Base-by-base conservation (phyloP, 441 rosid genomes). In the Populus hybrid region DNA sequence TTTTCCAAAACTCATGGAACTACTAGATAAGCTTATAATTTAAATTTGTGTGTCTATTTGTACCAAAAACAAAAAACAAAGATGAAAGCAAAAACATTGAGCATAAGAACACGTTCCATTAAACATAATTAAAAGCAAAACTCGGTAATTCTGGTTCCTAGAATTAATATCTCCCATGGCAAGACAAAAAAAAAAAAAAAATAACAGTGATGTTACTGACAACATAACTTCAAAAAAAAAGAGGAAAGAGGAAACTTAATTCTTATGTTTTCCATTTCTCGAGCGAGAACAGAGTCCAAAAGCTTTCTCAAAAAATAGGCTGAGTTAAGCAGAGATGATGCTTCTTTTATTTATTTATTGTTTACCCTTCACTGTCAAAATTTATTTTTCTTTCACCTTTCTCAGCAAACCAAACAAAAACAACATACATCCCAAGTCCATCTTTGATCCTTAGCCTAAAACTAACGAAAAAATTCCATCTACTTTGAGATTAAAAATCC, bases 391-490 rank as follows among this genome's bases (percentile, higher is more conserved):
- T 53, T 18, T 46, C 61, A 53, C 61, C 61, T 53, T 53, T 53
- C 61, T 53, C 61, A 6, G n/a, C 61, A 53, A 53, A 53, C 61
- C 61, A 53, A 18, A 53, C 32, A 26, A 67, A 83, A 26, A 36
- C 71, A 32, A 35, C 40, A 75, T 71, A n/a, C 34, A 63, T 12
- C 11, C 18, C 5, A 9, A 46, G 38, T 32, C 19, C 16, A 71
- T 53, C 21, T 34, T 21, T 32, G 66, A 65, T 11, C 28, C 40
- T 34, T 5, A 63, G 40, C 42, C 74, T 14, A 78, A 66, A 77
- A 69, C 70, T 10, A 46, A 82, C 66, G 77, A 30, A 38, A 67
- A 78, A 74, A 84, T 11, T 66, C 50, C 28, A 67, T 50, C 61
- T 0, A 65, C 14, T 74, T 38, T 57, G 64, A n/a, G 61, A 24